Conservation (phyloP, 2,329 filamentous ascomycete genomes). For the Neospermospora avenae region DNA sequence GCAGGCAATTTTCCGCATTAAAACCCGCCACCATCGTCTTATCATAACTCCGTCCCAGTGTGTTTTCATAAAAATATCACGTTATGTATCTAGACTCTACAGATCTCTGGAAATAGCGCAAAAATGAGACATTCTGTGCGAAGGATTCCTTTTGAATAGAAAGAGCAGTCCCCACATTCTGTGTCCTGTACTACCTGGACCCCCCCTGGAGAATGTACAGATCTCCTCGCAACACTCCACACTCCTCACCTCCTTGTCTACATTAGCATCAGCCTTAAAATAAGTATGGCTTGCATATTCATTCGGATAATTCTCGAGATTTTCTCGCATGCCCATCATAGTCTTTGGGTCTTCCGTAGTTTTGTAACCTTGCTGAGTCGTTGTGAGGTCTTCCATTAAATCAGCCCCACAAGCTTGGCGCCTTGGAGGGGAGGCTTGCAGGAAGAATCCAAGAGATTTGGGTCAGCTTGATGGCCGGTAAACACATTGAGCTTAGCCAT, state of each 20-base stretch:
- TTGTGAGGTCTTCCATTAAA: slow-evolving; percentile 37
- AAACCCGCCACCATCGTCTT: no score
- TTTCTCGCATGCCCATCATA: slow-evolving; percentile 10
- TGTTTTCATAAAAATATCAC: no score
- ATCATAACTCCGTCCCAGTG: no score
- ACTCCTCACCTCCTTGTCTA: slow-evolving; percentile 5
- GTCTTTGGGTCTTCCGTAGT: slow-evolving; percentile 3
- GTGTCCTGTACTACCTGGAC: slow-evolving; percentile 18
- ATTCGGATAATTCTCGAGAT: slow-evolving; percentile 12
- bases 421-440: slow-evolving; percentile 37
- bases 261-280: background rate
- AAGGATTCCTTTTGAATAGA: no score
- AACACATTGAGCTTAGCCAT: slow-evolving; percentile 39
- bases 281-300: background rate
- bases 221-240: slow-evolving; percentile 17
- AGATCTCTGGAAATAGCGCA: no score
- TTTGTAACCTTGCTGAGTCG: slow-evolving; percentile 29
- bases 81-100: no score
- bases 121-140: no score
- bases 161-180: background rate
- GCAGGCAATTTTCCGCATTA: no score
- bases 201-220: slow-evolving; percentile 17
- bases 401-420: slow-evolving; percentile 38
- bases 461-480: slow-evolving; percentile 40
- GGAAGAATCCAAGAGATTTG: slow-evolving; percentile 37